Evolutionary conservation across 2,329 filamentous ascomycete genomes (phyloP).

Genomic region (Arthroderma sp.): DNA sequence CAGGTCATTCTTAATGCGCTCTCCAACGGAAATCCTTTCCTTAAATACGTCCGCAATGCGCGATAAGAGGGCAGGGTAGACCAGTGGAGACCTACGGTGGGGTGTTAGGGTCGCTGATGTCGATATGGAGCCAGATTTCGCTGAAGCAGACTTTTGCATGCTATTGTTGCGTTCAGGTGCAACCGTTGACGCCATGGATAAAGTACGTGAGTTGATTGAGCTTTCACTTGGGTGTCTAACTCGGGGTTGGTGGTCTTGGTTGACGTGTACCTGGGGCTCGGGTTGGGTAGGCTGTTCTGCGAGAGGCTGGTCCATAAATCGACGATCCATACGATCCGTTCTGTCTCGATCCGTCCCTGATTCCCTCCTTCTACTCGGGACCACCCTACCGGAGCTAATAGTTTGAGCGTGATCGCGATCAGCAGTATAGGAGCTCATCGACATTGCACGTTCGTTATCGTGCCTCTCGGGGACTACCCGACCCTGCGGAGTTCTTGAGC

Average conservation of each 20-base stretch:
- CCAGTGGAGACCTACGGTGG: constrained; percentile 60
- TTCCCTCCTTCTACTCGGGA: constrained; percentile 60
- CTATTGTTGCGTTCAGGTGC: constrained; percentile 47
- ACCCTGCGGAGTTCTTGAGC: constrained; percentile 79
- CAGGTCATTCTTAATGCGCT: constrained; percentile 89
- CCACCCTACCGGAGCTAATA: constrained; percentile 72
- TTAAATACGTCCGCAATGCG: constrained; percentile 85
- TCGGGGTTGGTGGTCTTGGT: constrained; percentile 14
- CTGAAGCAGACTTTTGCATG: constrained; percentile 29
- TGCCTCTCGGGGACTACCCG: constrained; percentile 81
- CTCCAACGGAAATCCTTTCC: constrained; percentile 71
- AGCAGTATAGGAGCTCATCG: constrained; percentile 70
- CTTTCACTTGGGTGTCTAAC: constrained; percentile 32
- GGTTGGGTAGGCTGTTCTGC: constrained; percentile 39
- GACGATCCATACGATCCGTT: constrained; percentile 18
- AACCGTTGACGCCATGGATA: constrained; percentile 75
- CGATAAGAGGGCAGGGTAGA: constrained; percentile 90
- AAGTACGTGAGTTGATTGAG: constrained; percentile 46
- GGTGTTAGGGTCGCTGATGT: constrained; percentile 43
- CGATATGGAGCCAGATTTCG: constrained; percentile 38
- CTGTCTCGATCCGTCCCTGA: constrained; percentile 26
- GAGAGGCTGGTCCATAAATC: constrained; percentile 22
- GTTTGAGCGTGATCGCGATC: constrained; percentile 73
- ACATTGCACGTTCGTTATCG: constrained; percentile 92
- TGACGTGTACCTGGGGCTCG: background rate